Evolutionary conservation across 208 protist species (phyloP), one percentile per base, ranked within the genome.

Genomic region (Sergeia podlipaevii): DNA sequence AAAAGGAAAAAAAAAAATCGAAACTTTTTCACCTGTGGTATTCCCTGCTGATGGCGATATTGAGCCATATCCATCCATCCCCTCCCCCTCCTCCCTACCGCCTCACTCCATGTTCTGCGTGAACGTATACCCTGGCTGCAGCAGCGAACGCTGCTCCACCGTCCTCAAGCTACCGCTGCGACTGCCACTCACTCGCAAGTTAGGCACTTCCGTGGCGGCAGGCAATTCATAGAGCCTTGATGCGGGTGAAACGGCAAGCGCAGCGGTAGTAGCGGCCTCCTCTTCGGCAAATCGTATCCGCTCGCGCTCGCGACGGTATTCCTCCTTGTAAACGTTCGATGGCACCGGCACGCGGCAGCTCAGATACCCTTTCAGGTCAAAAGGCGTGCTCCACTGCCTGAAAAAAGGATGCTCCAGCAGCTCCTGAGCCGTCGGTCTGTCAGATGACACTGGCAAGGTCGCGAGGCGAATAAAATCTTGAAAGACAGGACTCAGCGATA

Each of bases 361-460:
- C 15, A 93, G 65, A 65, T 90, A 88, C n/a, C 62, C 70, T 64
- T 83, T 77, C 54, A 93, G 60, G 55, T 83, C 72, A 38, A 91
- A 93, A 0, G 81, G 76, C 34, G 36, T 28, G 18, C 54, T 61
- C 82, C 86, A 93, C 74, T 93, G 86, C 24, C 71, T 56, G 51
- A 96, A 92, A 63, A 93, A 96, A 0, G 85, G 85, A 59, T 96
- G 89, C 61, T 89, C 84, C 5, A 93, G 81, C 41, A 96, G 74
- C 51, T 91, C 80, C 47, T 74, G 44, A 8, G 85, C 85, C 6
- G 85, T 91, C 23, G 78, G 77, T 4, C 89, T 78, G 49, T 88
- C 68, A 38, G 60, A 55, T 15, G 85, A 68, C 10, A 43, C 33
- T 1, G 85, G 81, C 49, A 85, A 37, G 41, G 78, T 93, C 2